Base-by-base conservation (phyloP, 1,139 yeast species). In the Saccharomyces hybrid region DNA sequence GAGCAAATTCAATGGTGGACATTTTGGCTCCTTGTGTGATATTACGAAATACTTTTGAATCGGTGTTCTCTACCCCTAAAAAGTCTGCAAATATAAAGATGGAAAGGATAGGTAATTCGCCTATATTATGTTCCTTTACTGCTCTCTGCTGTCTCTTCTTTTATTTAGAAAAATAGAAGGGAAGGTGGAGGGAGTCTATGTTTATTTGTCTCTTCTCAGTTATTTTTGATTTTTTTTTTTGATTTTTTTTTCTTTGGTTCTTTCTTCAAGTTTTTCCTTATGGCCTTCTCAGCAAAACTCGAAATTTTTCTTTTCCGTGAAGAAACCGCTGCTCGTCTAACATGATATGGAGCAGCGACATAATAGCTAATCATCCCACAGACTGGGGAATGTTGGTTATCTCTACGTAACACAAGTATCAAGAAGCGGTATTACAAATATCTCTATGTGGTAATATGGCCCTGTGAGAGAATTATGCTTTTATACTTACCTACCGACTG, bases 1-100 rank as follows among this genome's bases (percentile, higher is more conserved):
- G 79, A 61, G 84, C 83, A 68, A 88, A 83, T 72, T 88, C 89
- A 85, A 59, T 56, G 11, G 65, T 56, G 41, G 66, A 62, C 65
- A 61, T 62, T 12, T 12, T 26, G 24, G 28, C 31, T 46, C 31
- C 28, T 24, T 46, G 28, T 46, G 28, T 46, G 19, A 46, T 21
- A n/a, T 47, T 28, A 34, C 9, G 19, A 14, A 49, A 42, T 12
- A 26, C 19, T 19, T 26, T 49, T 26, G 9, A 29, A 19, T 24
- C 44, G 19, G 44, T 38, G 19, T 19, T 14, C 12, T 38, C 44
- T 38, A 38, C 44, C 44, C 44, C 44, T 38, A 19, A 38, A 38
- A 38, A 16, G 24, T 21, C 14, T 38, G 24, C 24, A 38, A 38
- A 38, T 38, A 38, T 38, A 19, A 16, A 38, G 24, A 38, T 12